Percentiles rank a stretch among this genome's conserved stretches.
These are phyloP conservation scores for Ogataea zsoltii DNA, from an alignment of 805 yeast species.

Conservation along the genomic window DNA sequence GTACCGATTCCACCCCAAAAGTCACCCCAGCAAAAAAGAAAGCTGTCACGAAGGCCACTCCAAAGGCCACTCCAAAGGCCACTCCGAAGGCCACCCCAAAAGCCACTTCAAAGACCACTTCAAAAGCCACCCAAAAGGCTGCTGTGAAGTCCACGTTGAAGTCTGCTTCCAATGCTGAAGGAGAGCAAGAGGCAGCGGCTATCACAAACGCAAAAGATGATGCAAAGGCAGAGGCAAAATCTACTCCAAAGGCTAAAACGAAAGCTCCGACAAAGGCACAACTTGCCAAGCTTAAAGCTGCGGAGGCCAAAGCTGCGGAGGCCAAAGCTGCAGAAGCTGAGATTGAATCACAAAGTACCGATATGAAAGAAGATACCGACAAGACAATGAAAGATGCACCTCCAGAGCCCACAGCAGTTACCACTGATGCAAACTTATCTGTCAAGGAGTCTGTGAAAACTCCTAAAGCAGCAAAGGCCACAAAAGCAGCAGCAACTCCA, in stretches of 20 bases:
- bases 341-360: background rate
- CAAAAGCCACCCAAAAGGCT: background rate
- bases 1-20: background rate
- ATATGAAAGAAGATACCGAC: background rate
- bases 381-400: background rate
- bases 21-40: constrained; percentile 3
- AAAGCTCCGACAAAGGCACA: background rate
- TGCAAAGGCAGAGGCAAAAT: background rate
- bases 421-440: no score
- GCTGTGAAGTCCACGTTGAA: background rate
- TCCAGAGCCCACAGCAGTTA: no score
- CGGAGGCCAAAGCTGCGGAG: background rate
- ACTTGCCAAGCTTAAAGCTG: background rate
- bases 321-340: background rate
- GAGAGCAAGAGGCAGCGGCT: background rate
- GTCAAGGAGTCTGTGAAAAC: background rate
- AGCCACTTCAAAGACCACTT: background rate
- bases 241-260: background rate
- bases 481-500: background rate
- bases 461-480: background rate
- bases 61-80: background rate
- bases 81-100: background rate
- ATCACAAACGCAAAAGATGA: background rate
- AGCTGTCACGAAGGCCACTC: background rate
- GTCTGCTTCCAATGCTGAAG: background rate